Evolutionary conservation across 177 flowering plant genomes (phyloP).

Genomic region (Vitis hybrid): DNA sequence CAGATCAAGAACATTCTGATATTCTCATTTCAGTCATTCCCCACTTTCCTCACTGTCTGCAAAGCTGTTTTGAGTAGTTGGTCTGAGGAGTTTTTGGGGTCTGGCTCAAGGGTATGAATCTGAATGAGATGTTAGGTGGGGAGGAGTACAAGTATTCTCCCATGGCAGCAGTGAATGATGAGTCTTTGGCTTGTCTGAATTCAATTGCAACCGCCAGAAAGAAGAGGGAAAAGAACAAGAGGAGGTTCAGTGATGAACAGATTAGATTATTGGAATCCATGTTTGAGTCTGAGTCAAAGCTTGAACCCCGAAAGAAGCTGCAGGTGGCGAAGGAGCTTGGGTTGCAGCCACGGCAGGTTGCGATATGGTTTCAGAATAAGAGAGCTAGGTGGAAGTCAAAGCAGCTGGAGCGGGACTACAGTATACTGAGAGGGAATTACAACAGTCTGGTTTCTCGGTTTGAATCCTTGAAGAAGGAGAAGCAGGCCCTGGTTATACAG

Average conservation of each 20-base stretch:
- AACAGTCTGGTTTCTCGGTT: constrained; percentile 45
- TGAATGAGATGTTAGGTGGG: constrained; percentile 21
- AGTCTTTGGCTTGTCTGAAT: constrained; percentile 8
- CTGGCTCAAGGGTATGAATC: background rate
- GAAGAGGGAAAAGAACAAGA: constrained; percentile 50
- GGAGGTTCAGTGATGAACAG: constrained; percentile 75
- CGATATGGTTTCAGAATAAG: constrained; percentile 87
- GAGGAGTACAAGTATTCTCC: constrained; percentile 19
- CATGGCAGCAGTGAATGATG: constrained; percentile 3
- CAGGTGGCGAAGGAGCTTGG: constrained; percentile 64
- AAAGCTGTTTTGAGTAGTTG: too few relatives aligned
- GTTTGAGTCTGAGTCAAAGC: constrained; percentile 60
- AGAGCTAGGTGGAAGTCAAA: constrained; percentile 84
- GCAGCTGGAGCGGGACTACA: constrained; percentile 66
- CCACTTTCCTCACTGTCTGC: too few relatives aligned
- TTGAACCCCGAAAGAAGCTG: constrained; percentile 62
- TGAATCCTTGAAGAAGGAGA: constrained; percentile 62
- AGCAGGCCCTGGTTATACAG: constrained; percentile 51
- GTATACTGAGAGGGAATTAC: constrained; percentile 37
- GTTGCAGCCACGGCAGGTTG: constrained; percentile 76
- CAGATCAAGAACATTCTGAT: too few relatives aligned
- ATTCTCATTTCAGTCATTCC: too few relatives aligned
- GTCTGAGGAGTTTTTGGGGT: too few relatives aligned
- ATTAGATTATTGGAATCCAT: constrained; percentile 58
- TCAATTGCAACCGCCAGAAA: constrained; percentile 13